Conservation (phyloP, 352 stramenopile species). For the Pythium brachiatum region DNA sequence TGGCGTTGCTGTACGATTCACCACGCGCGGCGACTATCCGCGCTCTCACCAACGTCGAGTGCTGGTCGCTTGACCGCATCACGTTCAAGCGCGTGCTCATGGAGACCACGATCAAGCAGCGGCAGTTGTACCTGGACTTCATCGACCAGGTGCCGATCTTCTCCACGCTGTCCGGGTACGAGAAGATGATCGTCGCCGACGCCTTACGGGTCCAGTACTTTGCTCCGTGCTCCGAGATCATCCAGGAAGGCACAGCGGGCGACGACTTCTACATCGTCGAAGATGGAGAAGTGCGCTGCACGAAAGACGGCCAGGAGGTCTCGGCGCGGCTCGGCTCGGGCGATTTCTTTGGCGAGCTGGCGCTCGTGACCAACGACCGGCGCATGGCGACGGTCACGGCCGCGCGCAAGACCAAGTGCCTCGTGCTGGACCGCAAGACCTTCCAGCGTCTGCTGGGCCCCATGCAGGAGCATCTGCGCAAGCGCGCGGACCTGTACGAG, state of each 20-base stretch:
- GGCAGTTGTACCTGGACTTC: slow-evolving; percentile 57
- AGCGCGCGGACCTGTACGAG: slow-evolving; percentile 62
- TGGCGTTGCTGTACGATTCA: slow-evolving; percentile 96
- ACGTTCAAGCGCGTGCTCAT: slow-evolving; percentile 72
- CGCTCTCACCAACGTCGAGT: slow-evolving; percentile 51
- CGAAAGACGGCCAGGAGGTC: slow-evolving; percentile 51
- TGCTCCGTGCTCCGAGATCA: slow-evolving; percentile 38
- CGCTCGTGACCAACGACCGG: slow-evolving; percentile 84
- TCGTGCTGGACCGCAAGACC: slow-evolving; percentile 86
- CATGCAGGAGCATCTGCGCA: slow-evolving; percentile 87
- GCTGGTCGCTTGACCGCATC: slow-evolving; percentile 74
- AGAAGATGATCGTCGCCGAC: slow-evolving; percentile 75
- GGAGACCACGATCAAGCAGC: slow-evolving; percentile 64
- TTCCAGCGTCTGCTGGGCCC: slow-evolving; percentile 87
- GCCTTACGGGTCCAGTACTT: slow-evolving; percentile 60
- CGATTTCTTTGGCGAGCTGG: slow-evolving; percentile 82
- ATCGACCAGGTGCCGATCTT: slow-evolving; percentile 71
- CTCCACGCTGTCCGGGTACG: slow-evolving; percentile 62
- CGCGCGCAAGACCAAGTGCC: slow-evolving; percentile 72
- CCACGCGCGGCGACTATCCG: slow-evolving; percentile 93
- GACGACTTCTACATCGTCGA: slow-evolving; percentile 86
- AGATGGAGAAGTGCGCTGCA: slow-evolving; percentile 66
- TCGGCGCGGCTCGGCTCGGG: slow-evolving; percentile 53
- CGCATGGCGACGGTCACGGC: slow-evolving; percentile 89
- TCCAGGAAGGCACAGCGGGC: slow-evolving; percentile 48